phyloP scores from a whole-genome alignment of 495 filamentous ascomycete species.

The Chaetomium cochliodes region DNA sequence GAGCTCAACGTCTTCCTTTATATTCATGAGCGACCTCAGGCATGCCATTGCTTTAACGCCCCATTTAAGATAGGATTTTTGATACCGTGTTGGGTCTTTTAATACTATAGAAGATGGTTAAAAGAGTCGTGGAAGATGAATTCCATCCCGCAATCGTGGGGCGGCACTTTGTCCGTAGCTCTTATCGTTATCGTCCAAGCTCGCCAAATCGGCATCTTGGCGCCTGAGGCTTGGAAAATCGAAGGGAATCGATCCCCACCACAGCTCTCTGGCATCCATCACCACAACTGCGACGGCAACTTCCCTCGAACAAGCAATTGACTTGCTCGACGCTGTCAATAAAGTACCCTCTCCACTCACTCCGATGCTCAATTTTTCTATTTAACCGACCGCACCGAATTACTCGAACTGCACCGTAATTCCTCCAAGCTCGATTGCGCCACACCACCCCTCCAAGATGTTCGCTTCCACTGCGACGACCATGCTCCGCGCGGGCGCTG shows the following conservation, averaged over 20 bases:
- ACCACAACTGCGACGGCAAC: not conserved
- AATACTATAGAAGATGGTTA: no score
- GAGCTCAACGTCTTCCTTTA: no score
- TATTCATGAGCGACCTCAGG: no score
- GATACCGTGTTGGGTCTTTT: no score
- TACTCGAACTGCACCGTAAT: not conserved
- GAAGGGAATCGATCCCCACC: conserved; percentile 20
- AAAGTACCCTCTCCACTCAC: conserved; percentile 22
- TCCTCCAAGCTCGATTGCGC: not conserved
- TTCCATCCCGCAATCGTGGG: no score
- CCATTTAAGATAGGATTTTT: no score
- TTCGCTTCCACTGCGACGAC: conserved; percentile 35
- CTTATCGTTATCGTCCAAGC: conserved; percentile 11
- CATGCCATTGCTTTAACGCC: no score
- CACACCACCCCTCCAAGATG: conserved; percentile 24
- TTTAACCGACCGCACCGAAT: not conserved
- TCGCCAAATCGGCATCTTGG: not conserved
- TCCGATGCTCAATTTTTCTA: not conserved
- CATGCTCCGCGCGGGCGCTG: conserved; percentile 36
- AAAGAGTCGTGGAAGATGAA: no score
- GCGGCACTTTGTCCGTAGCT: no score
- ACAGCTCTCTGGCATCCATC: conserved; percentile 24
- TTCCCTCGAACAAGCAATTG: conserved; percentile 2
- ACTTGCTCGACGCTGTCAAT: conserved; percentile 8
- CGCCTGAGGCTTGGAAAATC: conserved; percentile 21